Evolutionary conservation across 2,329 filamentous ascomycete species (phyloP).

Genomic region (Fusarium veterinarium): DNA sequence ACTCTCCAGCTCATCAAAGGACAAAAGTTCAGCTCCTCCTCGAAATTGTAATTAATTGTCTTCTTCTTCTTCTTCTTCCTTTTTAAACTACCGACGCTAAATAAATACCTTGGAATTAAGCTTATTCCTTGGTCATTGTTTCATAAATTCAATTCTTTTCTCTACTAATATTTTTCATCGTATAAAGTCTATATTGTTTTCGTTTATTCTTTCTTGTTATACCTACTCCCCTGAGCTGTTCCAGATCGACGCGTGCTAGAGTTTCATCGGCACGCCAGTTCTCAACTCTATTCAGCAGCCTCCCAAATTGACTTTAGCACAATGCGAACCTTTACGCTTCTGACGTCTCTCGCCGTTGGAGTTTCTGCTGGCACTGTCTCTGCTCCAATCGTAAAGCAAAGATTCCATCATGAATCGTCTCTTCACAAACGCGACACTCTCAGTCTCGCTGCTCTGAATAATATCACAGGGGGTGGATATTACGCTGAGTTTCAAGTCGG

Average conservation of each 20-base stretch:
- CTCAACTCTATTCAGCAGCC: background rate
- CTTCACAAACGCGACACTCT: conserved; percentile 45
- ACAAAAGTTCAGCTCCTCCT: background rate
- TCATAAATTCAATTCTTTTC: background rate
- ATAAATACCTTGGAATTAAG: background rate
- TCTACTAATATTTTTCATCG: background rate
- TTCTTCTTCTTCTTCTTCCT: background rate
- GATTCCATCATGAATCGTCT: conserved; percentile 13
- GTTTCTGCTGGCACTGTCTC: conserved; percentile 43
- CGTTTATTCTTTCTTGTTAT: background rate
- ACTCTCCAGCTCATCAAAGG: background rate
- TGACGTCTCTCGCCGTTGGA: conserved; percentile 31
- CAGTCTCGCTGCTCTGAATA: conserved; percentile 60
- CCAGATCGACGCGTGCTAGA: background rate
- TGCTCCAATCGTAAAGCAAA: conserved; percentile 35
- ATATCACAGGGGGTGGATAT: conserved; percentile 66
- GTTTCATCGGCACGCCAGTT: background rate
- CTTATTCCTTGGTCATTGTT: background rate
- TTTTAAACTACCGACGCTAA: background rate
- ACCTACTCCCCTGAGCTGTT: background rate
- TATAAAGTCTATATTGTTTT: background rate
- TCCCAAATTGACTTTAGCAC: background rate
- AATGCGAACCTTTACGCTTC: conserved; percentile 36
- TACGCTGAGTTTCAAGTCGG: conserved; percentile 68
- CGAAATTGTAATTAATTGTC: background rate